These are phyloP conservation scores for Globisporangium orthogonon DNA, from an alignment of 352 stramenopile genomes.

Conservation along the genomic window DNA sequence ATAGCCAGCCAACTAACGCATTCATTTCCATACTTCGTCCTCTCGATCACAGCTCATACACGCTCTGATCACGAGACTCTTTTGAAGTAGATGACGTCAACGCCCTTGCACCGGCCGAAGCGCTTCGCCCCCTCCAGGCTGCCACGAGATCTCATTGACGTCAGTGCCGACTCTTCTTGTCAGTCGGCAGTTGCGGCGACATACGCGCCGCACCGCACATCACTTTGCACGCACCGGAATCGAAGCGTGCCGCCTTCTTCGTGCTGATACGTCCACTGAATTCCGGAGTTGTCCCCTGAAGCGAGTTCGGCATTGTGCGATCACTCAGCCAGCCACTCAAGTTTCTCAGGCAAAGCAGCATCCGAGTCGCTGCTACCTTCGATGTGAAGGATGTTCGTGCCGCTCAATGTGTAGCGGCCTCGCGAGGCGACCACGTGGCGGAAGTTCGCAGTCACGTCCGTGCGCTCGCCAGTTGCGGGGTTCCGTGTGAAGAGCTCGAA, in stretches of 20 bases:
- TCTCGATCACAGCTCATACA: too few relatives aligned
- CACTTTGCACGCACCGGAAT: conserved; percentile 25
- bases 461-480: conserved; percentile 12
- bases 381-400: conserved; percentile 22
- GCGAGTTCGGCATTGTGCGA: neutral
- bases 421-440: conserved; percentile 38
- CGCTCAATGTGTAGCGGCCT: conserved; percentile 31
- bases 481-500: conserved; percentile 27
- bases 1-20: neutral
- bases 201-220: neutral
- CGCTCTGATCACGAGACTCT: conserved; percentile 6
- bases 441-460: conserved; percentile 51
- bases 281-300: conserved; percentile 38
- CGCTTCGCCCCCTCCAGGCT: conserved; percentile 69
- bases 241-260: conserved; percentile 61
- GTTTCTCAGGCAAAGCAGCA: neutral
- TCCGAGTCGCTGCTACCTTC: conserved; percentile 9
- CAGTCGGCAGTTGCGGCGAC: neutral
- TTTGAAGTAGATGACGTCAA: conserved; percentile 79
- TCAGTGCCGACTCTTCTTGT: neutral
- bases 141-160: neutral
- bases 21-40: too few relatives aligned
- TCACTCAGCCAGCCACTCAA: neutral
- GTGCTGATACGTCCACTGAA: conserved; percentile 60
- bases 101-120: conserved; percentile 70